A percentile compares a stretch with the other conserved stretches of the same genome.
Conservation (phyloP, 2,329 filamentous ascomycete species). For the Arthrinium phaeospermum region DNA sequence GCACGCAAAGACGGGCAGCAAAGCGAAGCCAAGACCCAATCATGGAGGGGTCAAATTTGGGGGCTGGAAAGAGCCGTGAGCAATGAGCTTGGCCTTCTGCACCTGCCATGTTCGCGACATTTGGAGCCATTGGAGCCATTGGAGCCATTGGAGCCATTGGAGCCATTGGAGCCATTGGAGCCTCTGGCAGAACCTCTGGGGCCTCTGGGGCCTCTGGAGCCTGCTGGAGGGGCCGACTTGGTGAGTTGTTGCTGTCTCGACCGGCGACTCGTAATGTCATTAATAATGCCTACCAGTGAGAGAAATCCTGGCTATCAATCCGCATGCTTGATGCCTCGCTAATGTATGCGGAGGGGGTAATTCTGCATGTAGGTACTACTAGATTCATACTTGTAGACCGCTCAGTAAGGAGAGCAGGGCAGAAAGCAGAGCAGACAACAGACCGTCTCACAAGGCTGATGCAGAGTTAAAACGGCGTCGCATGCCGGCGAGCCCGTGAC, state of each 20-base stretch:
- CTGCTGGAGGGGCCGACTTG: background rate
- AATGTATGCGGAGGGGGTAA: background rate
- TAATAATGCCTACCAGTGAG: background rate
- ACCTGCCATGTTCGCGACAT: background rate
- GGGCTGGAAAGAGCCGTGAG: background rate
- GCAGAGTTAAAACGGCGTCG: background rate
- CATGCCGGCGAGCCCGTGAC: slow-evolving; percentile 5
- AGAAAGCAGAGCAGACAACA: background rate
- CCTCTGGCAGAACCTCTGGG: too few relatives aligned
- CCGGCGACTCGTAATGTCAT: background rate
- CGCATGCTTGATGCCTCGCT: background rate
- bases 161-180: background rate
- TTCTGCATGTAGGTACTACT: background rate
- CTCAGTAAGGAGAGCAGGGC: too few relatives aligned
- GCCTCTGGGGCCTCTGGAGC: too few relatives aligned
- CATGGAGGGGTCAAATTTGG: slow-evolving; percentile 11
- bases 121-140: background rate
- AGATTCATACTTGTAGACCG: background rate
- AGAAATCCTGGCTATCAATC: background rate
- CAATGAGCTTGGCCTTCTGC: background rate
- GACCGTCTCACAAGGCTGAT: slow-evolving; percentile 10
- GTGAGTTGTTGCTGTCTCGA: background rate
- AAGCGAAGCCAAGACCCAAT: background rate
- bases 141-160: background rate
- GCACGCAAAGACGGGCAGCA: background rate